Percentiles rank a stretch among this genome's conserved stretches.
These are phyloP conservation scores for Aspergillus panamensis DNA, from an alignment of 495 filamentous ascomycete species.

Conservation along the genomic window DNA sequence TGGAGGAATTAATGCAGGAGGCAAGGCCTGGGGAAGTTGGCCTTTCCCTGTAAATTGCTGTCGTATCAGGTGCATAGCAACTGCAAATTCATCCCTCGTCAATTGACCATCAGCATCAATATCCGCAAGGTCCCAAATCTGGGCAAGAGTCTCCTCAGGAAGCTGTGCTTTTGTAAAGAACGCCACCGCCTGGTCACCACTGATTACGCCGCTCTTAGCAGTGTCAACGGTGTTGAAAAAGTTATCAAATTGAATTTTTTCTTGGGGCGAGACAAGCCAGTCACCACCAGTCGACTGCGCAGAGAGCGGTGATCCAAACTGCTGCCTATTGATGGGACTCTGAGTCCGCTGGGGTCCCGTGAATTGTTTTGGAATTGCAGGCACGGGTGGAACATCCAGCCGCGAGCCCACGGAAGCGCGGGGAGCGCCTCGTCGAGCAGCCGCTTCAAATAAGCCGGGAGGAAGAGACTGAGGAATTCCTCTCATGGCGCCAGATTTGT, in stretches of 20 bases:
- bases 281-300: slow-evolving; percentile 65
- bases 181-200: slow-evolving; percentile 88
- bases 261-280: slow-evolving; percentile 77
- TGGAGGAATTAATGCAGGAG: slow-evolving; percentile 80
- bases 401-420: slow-evolving; percentile 47
- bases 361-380: slow-evolving; percentile 69
- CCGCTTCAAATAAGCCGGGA: slow-evolving; percentile 85
- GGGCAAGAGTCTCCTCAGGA: slow-evolving; percentile 84
- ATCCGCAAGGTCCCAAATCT: slow-evolving; percentile 96
- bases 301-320: slow-evolving; percentile 52
- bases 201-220: slow-evolving; percentile 73
- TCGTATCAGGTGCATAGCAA: slow-evolving; percentile 95
- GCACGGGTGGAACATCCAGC: slow-evolving; percentile 45
- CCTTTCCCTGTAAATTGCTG: slow-evolving; percentile 74
- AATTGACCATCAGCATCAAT: slow-evolving; percentile 86
- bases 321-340: slow-evolving; percentile 65
- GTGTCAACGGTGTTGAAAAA: slow-evolving; percentile 82
- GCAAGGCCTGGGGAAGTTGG: slow-evolving; percentile 67
- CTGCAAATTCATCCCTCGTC: slow-evolving; percentile 86
- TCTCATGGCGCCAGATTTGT: slow-evolving; percentile 75
- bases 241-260: slow-evolving; percentile 81
- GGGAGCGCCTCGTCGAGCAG: slow-evolving; percentile 61
- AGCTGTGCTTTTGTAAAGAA: slow-evolving; percentile 93
- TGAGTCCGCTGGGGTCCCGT: slow-evolving; percentile 63
- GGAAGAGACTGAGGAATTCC: slow-evolving; percentile 80